phyloP scores from a whole-genome alignment of 306 rosid genomes.

The Oxytropis ochrocephala region DNA sequence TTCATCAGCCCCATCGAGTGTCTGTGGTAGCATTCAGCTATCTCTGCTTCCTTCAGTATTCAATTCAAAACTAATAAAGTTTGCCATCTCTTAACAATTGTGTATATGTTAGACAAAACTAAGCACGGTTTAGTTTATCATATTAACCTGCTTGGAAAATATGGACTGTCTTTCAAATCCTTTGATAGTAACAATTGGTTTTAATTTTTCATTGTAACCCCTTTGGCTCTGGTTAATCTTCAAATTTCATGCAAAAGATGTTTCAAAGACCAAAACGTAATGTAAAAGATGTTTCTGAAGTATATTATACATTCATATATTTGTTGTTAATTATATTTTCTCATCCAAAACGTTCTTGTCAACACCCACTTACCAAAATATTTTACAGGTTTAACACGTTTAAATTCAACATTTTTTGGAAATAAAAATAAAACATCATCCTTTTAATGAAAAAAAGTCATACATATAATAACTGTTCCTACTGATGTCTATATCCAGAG shows the following conservation, averaged over 20 bases:
- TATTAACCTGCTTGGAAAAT: neutral
- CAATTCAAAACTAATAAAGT: slow-evolving; percentile 15
- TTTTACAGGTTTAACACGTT: neutral
- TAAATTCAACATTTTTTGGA: neutral
- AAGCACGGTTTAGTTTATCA: neutral
- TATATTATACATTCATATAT: neutral
- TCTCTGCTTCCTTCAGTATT: slow-evolving; percentile 26
- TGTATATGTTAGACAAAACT: slow-evolving; percentile 21
- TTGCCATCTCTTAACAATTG: slow-evolving; percentile 23
- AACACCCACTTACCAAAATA: neutral
- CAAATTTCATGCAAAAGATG: neutral
- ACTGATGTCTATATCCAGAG: no score
- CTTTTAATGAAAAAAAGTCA: no score
- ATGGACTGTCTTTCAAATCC: neutral
- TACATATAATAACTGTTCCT: no score
- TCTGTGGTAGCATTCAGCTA: slow-evolving; percentile 7
- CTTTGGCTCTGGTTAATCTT: neutral
- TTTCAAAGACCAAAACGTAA: neutral
- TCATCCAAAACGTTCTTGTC: neutral
- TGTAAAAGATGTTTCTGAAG: no score
- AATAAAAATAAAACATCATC: neutral
- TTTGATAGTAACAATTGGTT: neutral
- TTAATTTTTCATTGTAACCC: neutral
- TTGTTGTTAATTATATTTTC: neutral
- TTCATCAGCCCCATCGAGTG: slow-evolving; percentile 25